Base-by-base conservation (phyloP, 768 basidiomycete species). In the Dioszegia hungarica region DNA sequence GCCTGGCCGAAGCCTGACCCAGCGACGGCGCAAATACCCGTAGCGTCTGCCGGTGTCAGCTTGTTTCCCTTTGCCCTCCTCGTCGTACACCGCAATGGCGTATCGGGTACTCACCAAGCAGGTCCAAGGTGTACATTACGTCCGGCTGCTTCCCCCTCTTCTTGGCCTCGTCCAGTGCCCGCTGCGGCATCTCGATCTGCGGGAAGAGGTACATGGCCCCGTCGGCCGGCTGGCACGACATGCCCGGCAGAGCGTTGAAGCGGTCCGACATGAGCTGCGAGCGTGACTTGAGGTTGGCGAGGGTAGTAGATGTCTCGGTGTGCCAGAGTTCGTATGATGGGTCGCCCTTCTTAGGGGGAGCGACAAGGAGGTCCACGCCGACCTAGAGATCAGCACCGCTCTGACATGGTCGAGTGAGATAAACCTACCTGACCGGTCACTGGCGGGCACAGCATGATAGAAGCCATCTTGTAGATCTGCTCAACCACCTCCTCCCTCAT, bases 181-280 rank as follows among this genome's bases (percentile, higher is more conserved):
- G 83, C 15, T 81, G 67, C 6, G 90, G 84, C 45, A 99, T 81
- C 41, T 80, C 78, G 66, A 98, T 86, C 70, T 80, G 81, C 5
- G 94, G 95, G 80, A 86, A 97, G 41, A 99, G 81, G 78, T 99
- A 99, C 68, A 99, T 81, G 14, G 94, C 92, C 2, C 93, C 93
- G 11, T 94, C 69, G 27, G 68, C 67, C 11, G 64, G 64, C 37
- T 68, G 70, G 74, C 93, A 97, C 12, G 85, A 86, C 54, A 94
- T 86, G n/a, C 94, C 92, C 2, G 86, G 83, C 28, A 94, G 82
- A 34, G 80, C 76, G 74, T 89, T 89, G 69, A 98, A 83, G n/a
- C 88, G 82, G 45, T 79, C 77, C 11, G 86, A 82, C 87, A 97
- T 93, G 61, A 56, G 58, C 19, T 56, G 54, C 4, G 62, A 67